These are phyloP conservation scores for Spiraea crenata DNA, from an alignment of 331 rosid species.

Conservation along the genomic window DNA sequence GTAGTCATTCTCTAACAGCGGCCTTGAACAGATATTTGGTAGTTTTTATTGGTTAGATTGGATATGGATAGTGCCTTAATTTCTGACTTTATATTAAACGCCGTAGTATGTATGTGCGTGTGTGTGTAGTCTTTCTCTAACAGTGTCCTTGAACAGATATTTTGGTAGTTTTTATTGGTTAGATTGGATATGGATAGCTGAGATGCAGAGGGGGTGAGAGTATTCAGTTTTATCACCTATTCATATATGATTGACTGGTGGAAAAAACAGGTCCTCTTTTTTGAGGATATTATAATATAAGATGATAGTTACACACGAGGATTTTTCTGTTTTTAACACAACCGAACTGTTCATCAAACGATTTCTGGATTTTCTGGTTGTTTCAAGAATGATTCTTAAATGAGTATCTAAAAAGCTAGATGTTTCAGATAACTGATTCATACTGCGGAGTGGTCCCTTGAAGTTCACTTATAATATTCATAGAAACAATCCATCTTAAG, in stretches of 20 bases:
- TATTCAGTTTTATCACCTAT: neutral
- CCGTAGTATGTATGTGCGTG: neutral
- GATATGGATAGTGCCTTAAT: constrained; percentile 3
- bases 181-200: constrained; percentile 6
- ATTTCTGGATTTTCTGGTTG: too few species aligned
- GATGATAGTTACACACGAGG: neutral
- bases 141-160: neutral
- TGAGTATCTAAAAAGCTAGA: too few species aligned
- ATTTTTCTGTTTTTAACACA: too few species aligned
- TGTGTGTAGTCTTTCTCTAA: neutral
- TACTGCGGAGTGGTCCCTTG: too few species aligned
- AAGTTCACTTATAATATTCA: too few species aligned
- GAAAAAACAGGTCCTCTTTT: neutral
- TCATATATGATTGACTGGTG: neutral
- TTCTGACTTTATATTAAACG: neutral
- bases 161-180: neutral
- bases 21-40: neutral
- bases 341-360: too few species aligned
- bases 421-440: too few species aligned
- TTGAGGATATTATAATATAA: neutral
- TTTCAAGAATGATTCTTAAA: too few species aligned
- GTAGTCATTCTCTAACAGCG: neutral
- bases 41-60: neutral
- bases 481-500: too few species aligned
- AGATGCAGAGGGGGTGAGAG: neutral